Evolutionary conservation across 768 basidiomycete species (phyloP), one percentile per base, ranked within the genome.

Genomic region (Naematelia aurantialba): DNA sequence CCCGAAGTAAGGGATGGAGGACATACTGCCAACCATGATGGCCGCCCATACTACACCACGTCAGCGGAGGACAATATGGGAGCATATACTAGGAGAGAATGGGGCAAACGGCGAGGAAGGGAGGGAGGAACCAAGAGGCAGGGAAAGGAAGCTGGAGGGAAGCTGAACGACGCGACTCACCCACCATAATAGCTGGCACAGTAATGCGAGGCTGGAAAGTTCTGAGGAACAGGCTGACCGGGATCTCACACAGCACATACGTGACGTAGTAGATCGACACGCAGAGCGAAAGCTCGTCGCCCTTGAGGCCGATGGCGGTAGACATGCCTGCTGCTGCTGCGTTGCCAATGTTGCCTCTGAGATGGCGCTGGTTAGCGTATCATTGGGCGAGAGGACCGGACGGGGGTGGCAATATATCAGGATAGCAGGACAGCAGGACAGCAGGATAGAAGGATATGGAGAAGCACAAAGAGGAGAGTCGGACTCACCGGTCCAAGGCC

Each of bases 211-310:
- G 34, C 34, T 39, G 34, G 34, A 39, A 39, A 39, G 8, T 8
- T 8, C 34, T 8, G 17, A 39, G 8, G 8, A 17, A 8, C 8
- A 39, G 34, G 17, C 64, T 63, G n/a, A 53, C 11, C 10, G 80
- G 80, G 13, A 78, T 74, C 61, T 81, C 79, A 61, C 79, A 78
- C n/a, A 78, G 30, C 4, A 78, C 80, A 62, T 81, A 81, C 24
- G 63, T 65, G 11, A 74, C 76, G 63, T 77, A 77, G 64, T 78
- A 77, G 19, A 78, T 54, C 14, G 67, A 63, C 10, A 73, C 46
- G 19, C n/a, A 19, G 46, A 47, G 10, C n/a, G n/a, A 21, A 19
- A 47, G 46, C 21, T 47, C n/a, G 46, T 47, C 21, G 10, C 46
- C 46, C n/a, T 19, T 47, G 8, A 47, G 46, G 19, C 25, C n/a